These are phyloP conservation scores for Skeletonema grethae DNA, from an alignment of 108 stramenopile species.

Conservation along the genomic window DNA sequence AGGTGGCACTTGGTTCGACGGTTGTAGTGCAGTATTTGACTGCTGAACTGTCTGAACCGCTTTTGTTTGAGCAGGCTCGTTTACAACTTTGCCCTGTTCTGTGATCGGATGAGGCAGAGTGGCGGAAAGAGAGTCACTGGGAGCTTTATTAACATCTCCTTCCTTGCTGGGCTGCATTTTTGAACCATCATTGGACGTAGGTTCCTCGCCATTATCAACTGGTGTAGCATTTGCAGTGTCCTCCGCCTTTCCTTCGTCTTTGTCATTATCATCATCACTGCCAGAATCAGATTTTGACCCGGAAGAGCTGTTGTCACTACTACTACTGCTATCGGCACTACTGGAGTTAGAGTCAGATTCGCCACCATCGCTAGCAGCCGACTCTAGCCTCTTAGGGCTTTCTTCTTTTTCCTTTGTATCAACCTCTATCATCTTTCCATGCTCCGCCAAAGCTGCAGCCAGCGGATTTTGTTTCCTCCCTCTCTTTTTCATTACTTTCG, in stretches of 20 bases:
- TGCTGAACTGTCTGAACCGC: too few relatives aligned
- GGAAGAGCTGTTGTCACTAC: constrained; percentile 9
- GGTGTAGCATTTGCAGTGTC: background rate
- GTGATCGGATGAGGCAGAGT: too few relatives aligned
- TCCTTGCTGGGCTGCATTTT: background rate
- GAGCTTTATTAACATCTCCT: too few relatives aligned
- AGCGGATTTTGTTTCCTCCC: background rate
- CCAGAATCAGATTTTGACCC: background rate
- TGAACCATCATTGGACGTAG: background rate
- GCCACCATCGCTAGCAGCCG: too few relatives aligned
- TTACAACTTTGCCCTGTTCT: too few relatives aligned
- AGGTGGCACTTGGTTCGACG: too few relatives aligned
- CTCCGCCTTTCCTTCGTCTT: background rate
- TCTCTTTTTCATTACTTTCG: background rate
- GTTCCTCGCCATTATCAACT: background rate
- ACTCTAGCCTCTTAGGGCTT: too few relatives aligned
- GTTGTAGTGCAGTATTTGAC: too few relatives aligned
- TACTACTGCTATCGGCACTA: background rate
- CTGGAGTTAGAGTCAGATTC: constrained; percentile 13
- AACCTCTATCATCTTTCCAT: background rate
- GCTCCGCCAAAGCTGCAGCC: background rate
- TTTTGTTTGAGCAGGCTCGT: too few relatives aligned
- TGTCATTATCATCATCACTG: constrained; percentile 2
- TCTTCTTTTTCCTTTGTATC: background rate
- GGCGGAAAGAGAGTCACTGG: too few relatives aligned